Conservation (phyloP, 2,329 filamentous ascomycete genomes). For the Colletotrichum sp. region DNA sequence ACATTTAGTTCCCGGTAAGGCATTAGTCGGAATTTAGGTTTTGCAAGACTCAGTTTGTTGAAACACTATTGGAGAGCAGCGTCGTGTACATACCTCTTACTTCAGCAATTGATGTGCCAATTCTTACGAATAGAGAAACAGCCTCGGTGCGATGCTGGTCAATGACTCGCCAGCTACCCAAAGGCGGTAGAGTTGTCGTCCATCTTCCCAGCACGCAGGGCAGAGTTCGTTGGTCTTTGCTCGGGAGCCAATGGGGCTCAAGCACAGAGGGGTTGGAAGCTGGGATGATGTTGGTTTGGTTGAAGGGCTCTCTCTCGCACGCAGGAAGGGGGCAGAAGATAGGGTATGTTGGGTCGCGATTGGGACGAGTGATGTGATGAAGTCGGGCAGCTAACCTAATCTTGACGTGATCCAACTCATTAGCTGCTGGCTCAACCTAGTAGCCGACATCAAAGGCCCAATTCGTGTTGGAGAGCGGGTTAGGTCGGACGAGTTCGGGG, state of each 20-base stretch:
- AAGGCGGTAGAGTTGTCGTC: neutral
- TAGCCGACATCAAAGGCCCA: neutral
- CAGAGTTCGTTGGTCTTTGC: neutral
- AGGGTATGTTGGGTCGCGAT: neutral
- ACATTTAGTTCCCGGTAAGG: neutral
- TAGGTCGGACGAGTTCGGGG: neutral
- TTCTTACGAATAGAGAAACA: neutral
- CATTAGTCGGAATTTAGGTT: neutral
- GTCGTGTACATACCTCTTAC: neutral
- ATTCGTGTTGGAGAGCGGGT: too few species aligned
- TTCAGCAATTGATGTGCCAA: neutral
- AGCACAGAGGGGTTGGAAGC: neutral
- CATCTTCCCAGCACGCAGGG: neutral
- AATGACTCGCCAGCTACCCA: neutral
- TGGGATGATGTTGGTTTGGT: neutral
- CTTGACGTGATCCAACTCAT: neutral
- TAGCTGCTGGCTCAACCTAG: neutral
- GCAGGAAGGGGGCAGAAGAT: neutral
- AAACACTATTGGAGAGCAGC: neutral
- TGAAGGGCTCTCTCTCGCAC: neutral
- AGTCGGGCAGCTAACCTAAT: neutral
- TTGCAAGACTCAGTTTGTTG: neutral
- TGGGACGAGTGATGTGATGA: neutral
- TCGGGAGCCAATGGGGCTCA: neutral
- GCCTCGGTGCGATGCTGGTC: neutral